phyloP scores from a whole-genome alignment of 2,329 filamentous ascomycete genomes.

The Fusarium mangiferae region DNA sequence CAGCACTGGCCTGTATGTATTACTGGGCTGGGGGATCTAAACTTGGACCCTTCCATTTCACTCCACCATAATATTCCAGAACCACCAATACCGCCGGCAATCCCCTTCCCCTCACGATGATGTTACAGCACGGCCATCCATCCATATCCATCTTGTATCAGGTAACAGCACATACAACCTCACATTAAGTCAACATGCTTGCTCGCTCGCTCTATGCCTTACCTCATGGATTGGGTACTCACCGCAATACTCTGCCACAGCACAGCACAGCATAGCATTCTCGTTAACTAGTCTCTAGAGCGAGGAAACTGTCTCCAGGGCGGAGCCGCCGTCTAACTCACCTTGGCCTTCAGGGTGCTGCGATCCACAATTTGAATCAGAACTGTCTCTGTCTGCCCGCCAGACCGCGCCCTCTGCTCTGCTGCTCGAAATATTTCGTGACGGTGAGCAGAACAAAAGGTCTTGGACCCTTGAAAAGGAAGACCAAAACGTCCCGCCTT shows the following conservation, averaged over 20 bases:
- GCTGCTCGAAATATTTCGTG: background rate
- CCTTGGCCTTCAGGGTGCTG: background rate
- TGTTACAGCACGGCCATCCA: background rate
- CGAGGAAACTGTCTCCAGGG: background rate
- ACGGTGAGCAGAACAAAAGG: slow-evolving; percentile 10
- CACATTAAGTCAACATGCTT: slow-evolving; percentile 2
- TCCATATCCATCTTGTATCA: slow-evolving; percentile 12
- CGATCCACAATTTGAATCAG: slow-evolving; percentile 17
- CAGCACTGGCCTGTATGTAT: background rate
- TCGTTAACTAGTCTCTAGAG: background rate
- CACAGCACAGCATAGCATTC: slow-evolving; percentile 1
- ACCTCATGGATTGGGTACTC: slow-evolving; percentile 21
- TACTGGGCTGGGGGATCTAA: background rate
- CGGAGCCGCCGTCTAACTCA: slow-evolving; percentile 12
- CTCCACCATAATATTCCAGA: slow-evolving; percentile 7
- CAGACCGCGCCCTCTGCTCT: slow-evolving; percentile 26
- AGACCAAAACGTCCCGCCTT: background rate
- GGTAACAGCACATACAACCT: slow-evolving; percentile 30
- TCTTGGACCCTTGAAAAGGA: slow-evolving; percentile 10
- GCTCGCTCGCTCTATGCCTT: background rate
- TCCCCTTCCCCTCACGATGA: slow-evolving; percentile 15
- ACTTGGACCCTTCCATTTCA: background rate
- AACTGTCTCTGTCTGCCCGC: slow-evolving; percentile 15
- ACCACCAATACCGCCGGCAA: slow-evolving; percentile 24
- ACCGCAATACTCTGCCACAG: slow-evolving; percentile 29